These are phyloP conservation scores for Solanum piurae DNA, from an alignment of 257 asterid genomes.

Conservation along the genomic window DNA sequence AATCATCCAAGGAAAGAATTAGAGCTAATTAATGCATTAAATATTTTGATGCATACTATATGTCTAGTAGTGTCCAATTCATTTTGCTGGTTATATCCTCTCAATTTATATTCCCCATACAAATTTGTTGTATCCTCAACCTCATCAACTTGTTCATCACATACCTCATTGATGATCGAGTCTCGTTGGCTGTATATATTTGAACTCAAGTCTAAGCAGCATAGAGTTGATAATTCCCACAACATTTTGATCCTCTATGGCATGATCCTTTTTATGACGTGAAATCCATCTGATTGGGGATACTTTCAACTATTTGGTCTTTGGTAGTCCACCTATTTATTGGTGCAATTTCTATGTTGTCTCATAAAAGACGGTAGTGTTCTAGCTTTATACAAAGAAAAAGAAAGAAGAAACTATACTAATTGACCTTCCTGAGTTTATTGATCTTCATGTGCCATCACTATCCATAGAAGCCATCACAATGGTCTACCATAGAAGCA, in stretches of 20 bases:
- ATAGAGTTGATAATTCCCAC: not conserved
- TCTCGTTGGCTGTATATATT: not conserved
- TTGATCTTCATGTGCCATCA: not conserved
- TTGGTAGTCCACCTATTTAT: not conserved
- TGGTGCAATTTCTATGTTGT: not conserved
- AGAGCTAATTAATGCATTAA: no score
- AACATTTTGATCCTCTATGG: not conserved
- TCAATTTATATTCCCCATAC: not conserved
- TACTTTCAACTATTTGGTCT: not conserved
- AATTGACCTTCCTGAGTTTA: not conserved
- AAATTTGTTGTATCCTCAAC: not conserved
- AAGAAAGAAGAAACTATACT: not conserved
- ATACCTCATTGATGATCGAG: not conserved
- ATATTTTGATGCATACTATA: no score
- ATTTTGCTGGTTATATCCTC: no score
- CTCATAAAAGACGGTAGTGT: not conserved
- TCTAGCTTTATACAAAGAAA: not conserved
- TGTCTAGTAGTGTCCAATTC: no score
- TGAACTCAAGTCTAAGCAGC: not conserved
- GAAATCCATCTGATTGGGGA: not conserved
- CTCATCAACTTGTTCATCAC: not conserved
- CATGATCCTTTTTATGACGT: not conserved
- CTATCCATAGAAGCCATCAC: not conserved
- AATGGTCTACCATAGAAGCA: not conserved
- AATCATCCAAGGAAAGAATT: no score